Conservation (phyloP, 1,284 basidiomycete species). For the Sanguinoderma infundibulare region DNA sequence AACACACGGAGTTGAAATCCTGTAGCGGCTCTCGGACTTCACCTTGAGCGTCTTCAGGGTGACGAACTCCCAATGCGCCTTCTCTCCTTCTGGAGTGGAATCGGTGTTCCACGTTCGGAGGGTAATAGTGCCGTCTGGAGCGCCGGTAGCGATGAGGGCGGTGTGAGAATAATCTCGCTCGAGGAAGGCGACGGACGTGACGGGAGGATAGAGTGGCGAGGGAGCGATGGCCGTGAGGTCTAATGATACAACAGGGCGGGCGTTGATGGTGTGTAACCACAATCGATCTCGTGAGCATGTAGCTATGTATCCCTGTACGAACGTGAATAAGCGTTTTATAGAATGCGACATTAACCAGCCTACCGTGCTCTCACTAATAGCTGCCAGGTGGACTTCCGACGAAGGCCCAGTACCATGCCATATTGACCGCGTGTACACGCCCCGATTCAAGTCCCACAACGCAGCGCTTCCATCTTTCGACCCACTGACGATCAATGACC, state of each 20-base stretch:
- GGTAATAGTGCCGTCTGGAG: constrained; percentile 67
- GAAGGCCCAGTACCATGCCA: constrained; percentile 58
- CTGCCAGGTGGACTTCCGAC: constrained; percentile 66
- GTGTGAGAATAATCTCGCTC: constrained; percentile 78
- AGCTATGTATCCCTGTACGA: constrained; percentile 75
- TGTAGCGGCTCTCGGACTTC: constrained; percentile 35
- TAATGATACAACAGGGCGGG: constrained; percentile 67
- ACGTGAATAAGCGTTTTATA: not conserved
- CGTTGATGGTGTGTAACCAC: constrained; percentile 85
- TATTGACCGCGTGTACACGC: constrained; percentile 77
- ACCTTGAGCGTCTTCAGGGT: constrained; percentile 68
- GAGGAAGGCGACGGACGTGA: constrained; percentile 75
- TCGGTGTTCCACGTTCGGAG: constrained; percentile 78
- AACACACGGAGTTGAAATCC: constrained; percentile 46
- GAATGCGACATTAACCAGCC: constrained; percentile 32
- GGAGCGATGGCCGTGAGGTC: constrained; percentile 56
- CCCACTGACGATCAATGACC: constrained; percentile 87
- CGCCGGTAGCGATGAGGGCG: constrained; percentile 72
- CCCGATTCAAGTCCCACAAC: constrained; percentile 91
- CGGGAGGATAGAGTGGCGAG: constrained; percentile 38
- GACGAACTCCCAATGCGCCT: constrained; percentile 73
- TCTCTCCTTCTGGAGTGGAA: constrained; percentile 62
- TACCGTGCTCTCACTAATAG: constrained; percentile 87
- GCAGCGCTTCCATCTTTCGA: constrained; percentile 85
- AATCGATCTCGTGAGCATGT: constrained; percentile 74